phyloP scores from a whole-genome alignment of 345 rosid genomes.

The Salix viminalis region DNA sequence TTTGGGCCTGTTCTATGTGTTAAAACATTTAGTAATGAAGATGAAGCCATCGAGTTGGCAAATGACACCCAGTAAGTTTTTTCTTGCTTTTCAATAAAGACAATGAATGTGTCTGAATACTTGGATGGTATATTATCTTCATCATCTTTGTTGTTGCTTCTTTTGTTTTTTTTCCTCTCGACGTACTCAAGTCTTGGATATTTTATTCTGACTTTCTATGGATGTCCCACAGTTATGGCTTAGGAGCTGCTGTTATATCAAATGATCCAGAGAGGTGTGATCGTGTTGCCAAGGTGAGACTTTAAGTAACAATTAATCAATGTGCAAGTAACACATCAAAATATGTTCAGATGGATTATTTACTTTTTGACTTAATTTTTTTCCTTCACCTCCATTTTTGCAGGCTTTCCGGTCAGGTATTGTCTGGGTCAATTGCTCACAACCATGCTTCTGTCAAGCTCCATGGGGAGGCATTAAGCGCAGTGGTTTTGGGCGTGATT shows the following conservation, averaged over 20 bases:
- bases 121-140: slow-evolving; percentile 2
- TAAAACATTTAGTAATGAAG: slow-evolving; percentile 83
- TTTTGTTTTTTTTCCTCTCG: background rate
- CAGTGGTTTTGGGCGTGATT: slow-evolving; percentile 97
- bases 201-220: slow-evolving; percentile 13
- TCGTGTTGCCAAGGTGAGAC: slow-evolving; percentile 79
- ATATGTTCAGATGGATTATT: background rate
- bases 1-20: slow-evolving; percentile 95
- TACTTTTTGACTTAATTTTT: slow-evolving; percentile 3
- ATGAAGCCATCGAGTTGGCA: slow-evolving; percentile 92
- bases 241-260: slow-evolving; percentile 87
- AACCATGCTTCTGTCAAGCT: slow-evolving; percentile 94
- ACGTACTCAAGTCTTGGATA: background rate
- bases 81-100: background rate
- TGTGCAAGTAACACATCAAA: background rate
- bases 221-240: slow-evolving; percentile 53
- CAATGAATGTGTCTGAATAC: background rate
- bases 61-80: slow-evolving; percentile 81
- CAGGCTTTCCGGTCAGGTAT: slow-evolving; percentile 78
- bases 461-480: slow-evolving; percentile 99
- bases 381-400: slow-evolving; percentile 6
- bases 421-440: slow-evolving; percentile 97
- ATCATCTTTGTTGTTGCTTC: background rate
- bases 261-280: slow-evolving; percentile 88
- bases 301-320: background rate